These are phyloP conservation scores for Nadsonia fulvescens DNA, from an alignment of 805 yeast genomes.

Conservation along the genomic window DNA sequence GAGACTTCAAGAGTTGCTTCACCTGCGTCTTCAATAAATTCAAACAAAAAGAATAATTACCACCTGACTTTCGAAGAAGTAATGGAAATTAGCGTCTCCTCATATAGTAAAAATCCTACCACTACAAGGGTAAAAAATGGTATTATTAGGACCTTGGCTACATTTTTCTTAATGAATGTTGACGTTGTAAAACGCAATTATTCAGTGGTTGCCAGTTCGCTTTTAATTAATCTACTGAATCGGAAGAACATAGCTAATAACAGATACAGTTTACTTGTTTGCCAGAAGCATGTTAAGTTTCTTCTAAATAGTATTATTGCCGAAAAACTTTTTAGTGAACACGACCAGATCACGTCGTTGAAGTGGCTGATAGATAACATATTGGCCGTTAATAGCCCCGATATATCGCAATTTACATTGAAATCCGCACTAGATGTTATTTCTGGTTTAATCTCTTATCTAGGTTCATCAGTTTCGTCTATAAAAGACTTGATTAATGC, in stretches of 20 bases:
- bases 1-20: no score
- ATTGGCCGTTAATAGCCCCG: constrained; percentile 1
- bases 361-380: no score
- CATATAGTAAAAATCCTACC: constrained; percentile 9
- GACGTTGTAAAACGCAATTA: constrained; percentile 12
- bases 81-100: constrained; percentile 8
- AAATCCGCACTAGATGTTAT: constrained; percentile 8
- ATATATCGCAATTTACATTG: constrained; percentile 1
- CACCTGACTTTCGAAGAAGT: constrained; percentile 12
- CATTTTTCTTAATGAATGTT: constrained; percentile 8
- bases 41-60: no score
- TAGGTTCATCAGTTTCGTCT: constrained; percentile 17
- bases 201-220: constrained; percentile 8
- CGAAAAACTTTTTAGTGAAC: constrained; percentile 15
- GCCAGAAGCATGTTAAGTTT: constrained; percentile 12
- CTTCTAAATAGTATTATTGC: constrained; percentile 14
- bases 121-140: constrained; percentile 13
- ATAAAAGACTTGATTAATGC: constrained; percentile 7
- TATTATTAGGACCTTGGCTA: constrained; percentile 12
- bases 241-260: constrained; percentile 7
- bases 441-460: constrained; percentile 9
- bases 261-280: constrained; percentile 9
- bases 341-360: no score
- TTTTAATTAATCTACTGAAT: constrained; percentile 10
- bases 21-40: no score